Evolutionary conservation across 192 early-diverging fungal species (phyloP).

Genomic region (Entrophospora sp.): DNA sequence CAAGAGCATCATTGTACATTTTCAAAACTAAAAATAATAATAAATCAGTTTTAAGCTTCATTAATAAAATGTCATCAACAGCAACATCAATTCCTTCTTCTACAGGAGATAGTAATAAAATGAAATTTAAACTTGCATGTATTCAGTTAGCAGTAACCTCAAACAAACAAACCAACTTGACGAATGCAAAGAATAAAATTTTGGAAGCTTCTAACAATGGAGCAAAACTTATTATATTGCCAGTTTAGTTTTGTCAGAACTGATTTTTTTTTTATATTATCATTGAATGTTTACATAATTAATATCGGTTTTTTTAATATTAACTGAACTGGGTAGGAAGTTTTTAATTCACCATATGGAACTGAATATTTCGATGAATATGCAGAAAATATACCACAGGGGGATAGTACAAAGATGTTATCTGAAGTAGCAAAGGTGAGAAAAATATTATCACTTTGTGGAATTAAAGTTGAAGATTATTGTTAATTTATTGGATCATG

Average conservation of each 20-base stretch:
- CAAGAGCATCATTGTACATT: no score
- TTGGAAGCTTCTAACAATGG: conserved; percentile 76
- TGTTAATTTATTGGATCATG: neutral
- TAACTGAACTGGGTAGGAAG: conserved; percentile 52
- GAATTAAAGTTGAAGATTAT: no score
- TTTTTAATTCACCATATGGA: conserved; percentile 98
- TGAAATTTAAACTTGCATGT: conserved; percentile 65
- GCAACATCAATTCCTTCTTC: no score
- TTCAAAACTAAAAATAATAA: no score
- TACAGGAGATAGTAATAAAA: no score
- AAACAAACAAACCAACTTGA: conserved; percentile 72
- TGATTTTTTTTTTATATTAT: neutral
- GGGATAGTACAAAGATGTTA: conserved; percentile 64
- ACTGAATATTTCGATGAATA: conserved; percentile 84
- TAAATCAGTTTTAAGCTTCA: no score
- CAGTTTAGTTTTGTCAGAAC: no score
- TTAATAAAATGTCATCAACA: no score
- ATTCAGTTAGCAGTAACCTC: conserved; percentile 73
- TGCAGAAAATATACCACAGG: conserved; percentile 70
- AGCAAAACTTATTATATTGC: conserved; percentile 86
- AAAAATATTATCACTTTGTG: no score
- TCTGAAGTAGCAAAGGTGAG: conserved; percentile 70
- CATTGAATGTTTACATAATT: neutral
- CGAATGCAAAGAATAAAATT: conserved; percentile 65
- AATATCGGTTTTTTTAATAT: neutral